Evolutionary conservation across 2,329 filamentous ascomycete genomes (phyloP), one percentile per base, ranked within the genome.

Genomic region (Lachnum nothofagi): DNA sequence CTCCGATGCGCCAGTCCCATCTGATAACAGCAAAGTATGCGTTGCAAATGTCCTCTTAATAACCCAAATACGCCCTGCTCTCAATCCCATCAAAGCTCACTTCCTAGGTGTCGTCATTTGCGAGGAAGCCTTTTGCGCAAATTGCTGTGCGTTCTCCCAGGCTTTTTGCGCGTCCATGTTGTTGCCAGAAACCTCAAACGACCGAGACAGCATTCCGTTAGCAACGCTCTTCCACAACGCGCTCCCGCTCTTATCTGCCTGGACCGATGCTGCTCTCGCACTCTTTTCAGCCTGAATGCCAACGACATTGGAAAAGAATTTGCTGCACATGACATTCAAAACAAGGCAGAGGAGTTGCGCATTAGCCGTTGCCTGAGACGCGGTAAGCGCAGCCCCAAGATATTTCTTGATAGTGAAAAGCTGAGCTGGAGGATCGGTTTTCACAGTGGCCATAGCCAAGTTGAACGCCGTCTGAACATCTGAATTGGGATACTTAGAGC

Each of bases 321-420:
- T 80, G 62, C 79, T 82, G 44, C 86, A 85, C 86, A 96, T 94
- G 56, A 93, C 83, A 58, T 83, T 90, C 51, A 96, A 79, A 5
- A 86, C 83, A 55, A 96, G 86, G 41, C 84, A 84, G n/a, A 90
- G 77, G 46, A 91, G 85, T 56, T 94, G 86, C 24, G 80, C 80
- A 64, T 95, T 95, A 46, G 76, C 75, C 7, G 85, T 82, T 6
- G 74, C 72, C 55, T 85, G 84, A 10, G 87, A 84, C 2, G 82
- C 80, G 33, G 78, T 76, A 35, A 95, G 76, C 2, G 89, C 86
- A 33, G 77, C 75, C 52, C 88, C 82, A 46, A 96, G 83, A 61
- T 85, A 82, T 34, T 84, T 79, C 68, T 95, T 96, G 48, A 86
- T 83, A 53, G 85, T 80, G 51, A 88, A 82, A 53, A 93, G 85